These are phyloP conservation scores for Urochloa ruziziensis DNA, from an alignment of 176 grass and related monocot genomes.

Conservation along the genomic window DNA sequence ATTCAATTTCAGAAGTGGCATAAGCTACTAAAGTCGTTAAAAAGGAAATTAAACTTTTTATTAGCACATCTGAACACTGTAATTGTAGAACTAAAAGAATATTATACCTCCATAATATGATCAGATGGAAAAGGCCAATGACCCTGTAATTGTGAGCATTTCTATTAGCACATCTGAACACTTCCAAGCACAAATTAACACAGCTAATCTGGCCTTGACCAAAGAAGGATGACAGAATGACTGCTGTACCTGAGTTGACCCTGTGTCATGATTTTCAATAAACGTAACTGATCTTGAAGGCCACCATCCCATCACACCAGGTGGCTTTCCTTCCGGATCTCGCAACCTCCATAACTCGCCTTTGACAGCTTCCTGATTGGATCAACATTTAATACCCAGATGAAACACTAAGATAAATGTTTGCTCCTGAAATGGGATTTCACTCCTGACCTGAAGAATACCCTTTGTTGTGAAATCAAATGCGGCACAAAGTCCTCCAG, in stretches of 20 bases:
- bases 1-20: not conserved
- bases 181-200: constrained; percentile 9
- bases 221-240: constrained; percentile 3
- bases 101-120: constrained; percentile 87
- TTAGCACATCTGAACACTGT: too few species aligned
- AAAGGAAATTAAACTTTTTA: not conserved
- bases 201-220: not conserved
- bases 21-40: not conserved
- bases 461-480: constrained; percentile 99
- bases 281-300: constrained; percentile 95
- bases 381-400: constrained; percentile 14
- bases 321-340: constrained; percentile 73
- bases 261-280: constrained; percentile 98
- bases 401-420: not conserved
- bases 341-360: constrained; percentile 84
- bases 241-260: constrained; percentile 81
- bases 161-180: constrained; percentile 8
- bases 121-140: constrained; percentile 95
- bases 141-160: constrained; percentile 56
- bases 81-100: constrained; percentile 1
- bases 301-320: constrained; percentile 95
- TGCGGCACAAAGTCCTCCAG: constrained; percentile 69
- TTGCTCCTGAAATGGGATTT: not conserved
- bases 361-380: constrained; percentile 88
- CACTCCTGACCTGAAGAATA: constrained; percentile 79